Conservation (phyloP, 495 filamentous ascomycete species). For the Penicillium longicatenatum region DNA sequence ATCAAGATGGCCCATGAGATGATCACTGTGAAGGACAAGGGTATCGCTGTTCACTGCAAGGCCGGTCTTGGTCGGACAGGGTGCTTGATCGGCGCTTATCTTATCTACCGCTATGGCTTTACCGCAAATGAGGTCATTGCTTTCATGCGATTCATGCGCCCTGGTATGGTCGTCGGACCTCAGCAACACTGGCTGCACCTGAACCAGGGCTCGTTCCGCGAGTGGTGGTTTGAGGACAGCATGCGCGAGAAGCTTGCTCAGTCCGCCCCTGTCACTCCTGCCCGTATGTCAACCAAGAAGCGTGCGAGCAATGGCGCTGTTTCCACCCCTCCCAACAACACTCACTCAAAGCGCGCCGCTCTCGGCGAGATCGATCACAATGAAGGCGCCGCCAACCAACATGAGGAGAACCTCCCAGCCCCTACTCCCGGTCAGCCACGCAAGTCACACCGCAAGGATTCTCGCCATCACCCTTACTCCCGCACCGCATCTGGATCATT, state of each 20-base stretch:
- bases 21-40: constrained; percentile 82
- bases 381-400: constrained; percentile 56
- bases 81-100: constrained; percentile 93
- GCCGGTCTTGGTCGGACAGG: constrained; percentile 95
- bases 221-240: constrained; percentile 96
- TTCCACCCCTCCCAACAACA: constrained; percentile 80
- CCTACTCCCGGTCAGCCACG: constrained; percentile 95
- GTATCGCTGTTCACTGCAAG: constrained; percentile 98
- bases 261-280: constrained; percentile 75
- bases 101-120: constrained; percentile 98
- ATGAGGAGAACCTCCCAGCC: constrained; percentile 84
- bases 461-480: constrained; percentile 56
- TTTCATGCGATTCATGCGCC: constrained; percentile 99
- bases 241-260: constrained; percentile 67
- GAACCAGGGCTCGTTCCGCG: constrained; percentile 92
- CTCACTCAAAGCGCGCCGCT: constrained; percentile 71
- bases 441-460: constrained; percentile 72
- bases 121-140: constrained; percentile 98
- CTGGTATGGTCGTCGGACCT: constrained; percentile 98
- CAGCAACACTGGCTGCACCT: constrained; percentile 99
- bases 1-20: constrained; percentile 93
- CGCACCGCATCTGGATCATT: constrained; percentile 46
- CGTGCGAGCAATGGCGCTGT: constrained; percentile 61
- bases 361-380: constrained; percentile 90
- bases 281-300: constrained; percentile 59